Evolutionary conservation across 2,329 filamentous ascomycete genomes (phyloP).

Genomic region (Trichoderma sp.): DNA sequence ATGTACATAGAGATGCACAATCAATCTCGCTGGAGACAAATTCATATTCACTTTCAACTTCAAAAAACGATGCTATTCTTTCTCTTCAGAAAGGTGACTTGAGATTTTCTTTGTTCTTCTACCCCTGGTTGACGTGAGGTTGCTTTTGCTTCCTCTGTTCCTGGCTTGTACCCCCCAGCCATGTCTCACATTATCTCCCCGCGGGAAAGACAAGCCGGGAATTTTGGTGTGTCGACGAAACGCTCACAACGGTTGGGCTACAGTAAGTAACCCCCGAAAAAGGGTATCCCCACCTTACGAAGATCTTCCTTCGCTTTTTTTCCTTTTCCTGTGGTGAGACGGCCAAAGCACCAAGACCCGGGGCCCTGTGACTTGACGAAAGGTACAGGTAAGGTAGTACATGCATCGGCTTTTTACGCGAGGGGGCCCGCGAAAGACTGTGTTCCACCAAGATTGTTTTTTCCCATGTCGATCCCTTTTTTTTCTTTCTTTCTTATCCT

Average conservation of each 20-base stretch:
- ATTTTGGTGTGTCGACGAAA: neutral
- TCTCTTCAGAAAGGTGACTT: neutral
- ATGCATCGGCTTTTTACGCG: conserved; percentile 16
- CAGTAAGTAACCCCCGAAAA: neutral
- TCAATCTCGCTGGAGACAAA: conserved; percentile 4
- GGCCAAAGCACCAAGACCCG: neutral
- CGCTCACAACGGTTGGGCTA: neutral
- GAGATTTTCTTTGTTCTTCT: neutral
- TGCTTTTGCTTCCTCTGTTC: neutral
- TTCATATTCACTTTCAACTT: neutral
- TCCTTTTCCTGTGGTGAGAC: neutral
- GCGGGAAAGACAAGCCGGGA: neutral
- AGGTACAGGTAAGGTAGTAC: neutral
- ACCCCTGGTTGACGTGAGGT: neutral
- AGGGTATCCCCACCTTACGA: neutral
- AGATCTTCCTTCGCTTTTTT: neutral
- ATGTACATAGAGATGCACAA: conserved; percentile 7
- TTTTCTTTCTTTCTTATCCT: neutral
- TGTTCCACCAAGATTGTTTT: conserved; percentile 1
- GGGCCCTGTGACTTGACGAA: neutral
- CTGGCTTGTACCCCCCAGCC: neutral
- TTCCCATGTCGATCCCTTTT: conserved; percentile 8
- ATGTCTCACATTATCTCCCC: conserved; percentile 11
- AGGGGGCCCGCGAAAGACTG: neutral
- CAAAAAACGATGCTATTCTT: neutral